These are phyloP conservation scores for Triangularia setosa DNA, from an alignment of 2,329 filamentous ascomycete genomes.

Conservation along the genomic window DNA sequence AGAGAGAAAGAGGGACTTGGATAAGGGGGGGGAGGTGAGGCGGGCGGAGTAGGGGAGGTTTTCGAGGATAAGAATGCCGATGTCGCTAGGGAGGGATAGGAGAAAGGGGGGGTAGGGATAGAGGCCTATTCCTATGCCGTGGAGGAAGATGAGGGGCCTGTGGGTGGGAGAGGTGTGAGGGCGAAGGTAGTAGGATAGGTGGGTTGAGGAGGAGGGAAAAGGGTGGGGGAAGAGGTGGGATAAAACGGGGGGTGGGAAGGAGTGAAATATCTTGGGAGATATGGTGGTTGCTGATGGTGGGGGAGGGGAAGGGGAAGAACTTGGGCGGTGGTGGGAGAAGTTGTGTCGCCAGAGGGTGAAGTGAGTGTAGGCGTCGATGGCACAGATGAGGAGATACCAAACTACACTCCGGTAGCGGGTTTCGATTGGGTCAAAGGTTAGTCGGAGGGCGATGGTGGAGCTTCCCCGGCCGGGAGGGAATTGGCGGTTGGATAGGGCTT, in stretches of 20 bases:
- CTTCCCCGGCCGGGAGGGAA: conserved; percentile 53
- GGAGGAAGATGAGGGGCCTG: conserved; percentile 63
- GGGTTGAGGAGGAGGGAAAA: conserved; percentile 41
- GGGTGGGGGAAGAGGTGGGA: neutral
- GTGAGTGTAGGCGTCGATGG: conserved; percentile 51
- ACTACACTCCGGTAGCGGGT: conserved; percentile 57
- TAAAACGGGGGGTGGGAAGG: conserved; percentile 31
- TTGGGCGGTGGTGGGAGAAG: conserved; percentile 50
- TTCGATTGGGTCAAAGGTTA: conserved; percentile 61
- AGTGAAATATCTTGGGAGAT: conserved; percentile 36
- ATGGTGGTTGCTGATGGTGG: conserved; percentile 13
- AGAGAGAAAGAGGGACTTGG: conserved; percentile 48
- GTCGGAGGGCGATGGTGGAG: conserved; percentile 48
- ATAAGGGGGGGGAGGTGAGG: conserved; percentile 51
- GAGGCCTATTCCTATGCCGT: conserved; percentile 67
- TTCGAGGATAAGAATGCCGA: conserved; percentile 64
- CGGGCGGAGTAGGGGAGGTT: conserved; percentile 63
- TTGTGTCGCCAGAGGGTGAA: conserved; percentile 42
- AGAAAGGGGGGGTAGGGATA: conserved; percentile 59
- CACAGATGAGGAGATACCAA: conserved; percentile 60
- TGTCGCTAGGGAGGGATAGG: conserved; percentile 43
- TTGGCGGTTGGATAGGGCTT: conserved; percentile 47
- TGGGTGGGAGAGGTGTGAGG: conserved; percentile 55
- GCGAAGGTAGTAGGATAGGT: conserved; percentile 62
- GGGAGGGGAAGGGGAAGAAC: neutral